Evolutionary conservation across 1,284 basidiomycete genomes (phyloP), one percentile per base, ranked within the genome.

Genomic region (Amylostereum chailletii): DNA sequence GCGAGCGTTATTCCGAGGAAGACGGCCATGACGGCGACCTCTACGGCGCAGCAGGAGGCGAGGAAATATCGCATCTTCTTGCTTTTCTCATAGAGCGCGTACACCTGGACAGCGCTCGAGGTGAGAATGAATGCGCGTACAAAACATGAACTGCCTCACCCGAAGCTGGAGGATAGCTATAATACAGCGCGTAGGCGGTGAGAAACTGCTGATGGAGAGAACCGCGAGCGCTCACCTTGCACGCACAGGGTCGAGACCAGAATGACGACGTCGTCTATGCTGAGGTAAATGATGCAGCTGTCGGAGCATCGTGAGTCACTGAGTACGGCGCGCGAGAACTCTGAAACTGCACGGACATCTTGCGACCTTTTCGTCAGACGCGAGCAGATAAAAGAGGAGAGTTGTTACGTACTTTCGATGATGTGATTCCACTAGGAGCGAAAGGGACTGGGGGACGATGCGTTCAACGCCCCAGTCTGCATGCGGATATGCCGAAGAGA

Each of bases 1-100:
- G 51, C 34, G 44, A 62, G 53, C 2, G 60, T 62, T 8, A 62
- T 26, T 36, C 34, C 60, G 5, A 61, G 46, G 8, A 62, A 46
- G 27, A 55, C 32, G 11, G 46, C 53, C 61, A 62, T 63, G 2
- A 50, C 51, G 9, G 41, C 39, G 26, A 57, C 29, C 42, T 62
- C 61, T 3, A 57, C 8, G 27, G 47, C 34, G 41, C 55, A 59
- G 27, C 55, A 29, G 26, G 46, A 40, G 7, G 56, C 30, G 7
- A 64, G 53, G 41, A 57, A 47, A 3, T 44, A 39, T 4, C 56
- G 48, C 3, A 63, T 47, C 30, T 42, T 54, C 27, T 45, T 48
- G 31, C 51, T 61, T 34, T 54, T 50, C 8, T 53, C 49, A 43
- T 62, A 63, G 1, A 63, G 51, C 5, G 59, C 61, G 49, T 62